These are phyloP conservation scores for Taxawa tesnikishii DNA, from an alignment of 2,329 filamentous ascomycete species.

Conservation along the genomic window DNA sequence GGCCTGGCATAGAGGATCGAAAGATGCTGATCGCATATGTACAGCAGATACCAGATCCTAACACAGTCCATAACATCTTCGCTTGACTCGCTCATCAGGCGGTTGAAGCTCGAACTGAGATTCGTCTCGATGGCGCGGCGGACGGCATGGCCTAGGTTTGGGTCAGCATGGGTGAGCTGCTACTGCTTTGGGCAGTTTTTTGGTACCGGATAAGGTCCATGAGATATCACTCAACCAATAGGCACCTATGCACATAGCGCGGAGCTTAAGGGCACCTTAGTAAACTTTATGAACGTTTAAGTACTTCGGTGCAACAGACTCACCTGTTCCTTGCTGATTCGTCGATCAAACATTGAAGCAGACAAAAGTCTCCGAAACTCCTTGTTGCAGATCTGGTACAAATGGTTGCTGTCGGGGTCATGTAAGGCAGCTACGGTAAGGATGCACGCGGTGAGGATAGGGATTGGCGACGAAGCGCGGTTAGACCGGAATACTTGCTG, in stretches of 20 bases:
- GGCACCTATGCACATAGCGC: slow-evolving; percentile 47
- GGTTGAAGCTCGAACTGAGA: slow-evolving; percentile 25
- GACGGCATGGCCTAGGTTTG: slow-evolving; percentile 40
- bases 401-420: slow-evolving; percentile 40
- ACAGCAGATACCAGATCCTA: slow-evolving; percentile 50
- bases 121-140: slow-evolving; percentile 34
- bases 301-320: too few species aligned
- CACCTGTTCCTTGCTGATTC: slow-evolving; percentile 40
- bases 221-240: slow-evolving; percentile 53
- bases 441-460: slow-evolving; percentile 41
- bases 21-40: slow-evolving; percentile 55
- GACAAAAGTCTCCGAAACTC: slow-evolving; percentile 47
- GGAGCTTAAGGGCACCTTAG: too few species aligned
- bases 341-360: slow-evolving; percentile 44
- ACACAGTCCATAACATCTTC: slow-evolving; percentile 40
- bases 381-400: slow-evolving; percentile 42
- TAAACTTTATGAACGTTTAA: too few species aligned
- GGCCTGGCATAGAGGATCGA: slow-evolving; percentile 49
- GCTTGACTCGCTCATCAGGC: slow-evolving; percentile 23
- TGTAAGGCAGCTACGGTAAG: slow-evolving; percentile 48
- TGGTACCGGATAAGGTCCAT: slow-evolving; percentile 51
- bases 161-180: too few species aligned
- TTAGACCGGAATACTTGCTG: slow-evolving; percentile 32
- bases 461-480: slow-evolving; percentile 37
- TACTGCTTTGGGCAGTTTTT: too few species aligned